Evolutionary conservation across 805 yeast species (phyloP), one percentile per base, ranked within the genome.

Genomic region (Torulaspora franciscae): DNA sequence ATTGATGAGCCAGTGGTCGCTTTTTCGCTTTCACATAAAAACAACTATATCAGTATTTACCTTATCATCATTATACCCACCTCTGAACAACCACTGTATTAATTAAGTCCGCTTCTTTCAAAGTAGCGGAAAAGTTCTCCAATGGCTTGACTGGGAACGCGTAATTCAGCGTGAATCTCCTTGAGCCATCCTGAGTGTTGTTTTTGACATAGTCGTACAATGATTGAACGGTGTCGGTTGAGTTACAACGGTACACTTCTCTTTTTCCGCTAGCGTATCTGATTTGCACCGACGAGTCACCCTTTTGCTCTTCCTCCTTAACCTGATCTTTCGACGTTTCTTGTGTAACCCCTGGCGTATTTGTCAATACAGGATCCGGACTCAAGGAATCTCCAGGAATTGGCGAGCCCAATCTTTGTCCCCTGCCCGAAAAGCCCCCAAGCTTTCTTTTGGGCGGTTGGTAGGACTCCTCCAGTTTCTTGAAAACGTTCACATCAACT

Each of bases 31-130:
- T 41, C 17, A 28, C 34, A 6, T 26, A 24, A 29, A 34, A 38
- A 17, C 36, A 38, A 29, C 33, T 41, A 46, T 45, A 28, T 47
- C 39, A 22, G 33, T 22, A 9, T 13, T n/a, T 29, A 32, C 37
- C 29, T 29, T 14, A 26, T 13, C n/a, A 22, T 23, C 10, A 35
- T 42, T 48, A 62, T 30, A 59, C 72, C 93, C 95, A 85, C 68
- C 93, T 81, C 66, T 88, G 97, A 13, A 90, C 87, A 25, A 90
- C 81, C n/a, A 87, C 96, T 2, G 97, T 78, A 54, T 86, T 86
- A 40, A 76, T 75, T 51, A 88, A 71, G 27, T 87, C 87, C 4
- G 95, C 93, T 24, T 81, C 88, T 45, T 75, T 77, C 39, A 91
- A 78, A 1, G 84, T 75, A 30, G 72, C 60, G 8, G 68, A 69